Evolutionary conservation across 768 basidiomycete species (phyloP), one percentile per base, ranked within the genome.

Genomic region (Pulveroboletus sp.): DNA sequence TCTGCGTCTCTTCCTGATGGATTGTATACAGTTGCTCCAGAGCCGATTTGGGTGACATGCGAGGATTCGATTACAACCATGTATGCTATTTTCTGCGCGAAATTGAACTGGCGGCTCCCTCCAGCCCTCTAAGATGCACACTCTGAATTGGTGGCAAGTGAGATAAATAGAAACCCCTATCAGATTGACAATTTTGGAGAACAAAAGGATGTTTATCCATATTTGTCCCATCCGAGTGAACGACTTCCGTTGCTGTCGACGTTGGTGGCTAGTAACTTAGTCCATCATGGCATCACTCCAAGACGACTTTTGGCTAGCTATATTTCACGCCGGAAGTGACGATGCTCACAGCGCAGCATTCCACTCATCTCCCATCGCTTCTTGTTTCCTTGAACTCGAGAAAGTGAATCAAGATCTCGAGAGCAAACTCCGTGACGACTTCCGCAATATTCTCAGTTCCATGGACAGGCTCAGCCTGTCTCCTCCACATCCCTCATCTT

Each of bases 1-100:
- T 24, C 12, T 33, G 5, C 1, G 2, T 38, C 9, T 3, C 36
- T 39, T 16, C 5, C 38, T 40, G 25, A 51, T 6, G 13, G 10
- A 14, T 44, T 47, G 7, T 14, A 2, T 6, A 3, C 17, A 61
- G 59, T 24, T 59, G 43, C 40, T 59, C 32, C 52, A 60, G 40
- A 60, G 36, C 17, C 45, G 40, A 12, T 50, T 60, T 31, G 48
- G 38, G 12, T 60, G 40, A 58, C 5, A 10, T 43, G 31, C n/a
- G n/a, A n/a, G n/a, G n/a, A n/a, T n/a, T n/a, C n/a, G n/a, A n/a
- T n/a, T n/a, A n/a, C n/a, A n/a, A n/a, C n/a, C n/a, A n/a, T n/a
- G n/a, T n/a, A n/a, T n/a, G n/a, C n/a, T n/a, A n/a, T n/a, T n/a
- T n/a, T n/a, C n/a, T n/a, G n/a, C n/a, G n/a, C n/a, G n/a, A n/a